Percentiles rank a stretch among this genome's conserved stretches.
These are phyloP conservation scores for Perkinsus marinus DNA, from an alignment of 169 alveolate genomes.

Conservation along the genomic window DNA sequence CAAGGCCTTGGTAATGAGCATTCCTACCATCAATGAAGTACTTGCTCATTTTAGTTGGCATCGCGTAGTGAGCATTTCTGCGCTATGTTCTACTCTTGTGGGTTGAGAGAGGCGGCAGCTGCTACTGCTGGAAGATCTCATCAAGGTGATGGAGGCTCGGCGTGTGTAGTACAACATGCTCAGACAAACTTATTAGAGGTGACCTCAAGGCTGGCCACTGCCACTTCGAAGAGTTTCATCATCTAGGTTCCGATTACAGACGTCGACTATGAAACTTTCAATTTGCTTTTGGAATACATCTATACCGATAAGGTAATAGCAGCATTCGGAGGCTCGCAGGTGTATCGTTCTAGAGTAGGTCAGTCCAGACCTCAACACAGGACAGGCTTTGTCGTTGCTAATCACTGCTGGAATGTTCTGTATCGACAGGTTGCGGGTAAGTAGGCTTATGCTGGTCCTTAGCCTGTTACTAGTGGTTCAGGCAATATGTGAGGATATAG, in stretches of 20 bases:
- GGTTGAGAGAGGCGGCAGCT: conserved; percentile 32
- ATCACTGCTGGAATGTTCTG: conserved; percentile 40
- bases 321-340: not conserved
- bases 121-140: too few relatives aligned
- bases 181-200: too few relatives aligned
- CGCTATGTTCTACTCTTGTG: conserved; percentile 30
- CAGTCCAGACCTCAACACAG: conserved; percentile 6
- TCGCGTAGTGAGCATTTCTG: conserved; percentile 27
- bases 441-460: not conserved
- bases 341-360: too few relatives aligned
- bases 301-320: conserved; percentile 49
- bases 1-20: too few relatives aligned
- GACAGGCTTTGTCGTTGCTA: conserved; percentile 37
- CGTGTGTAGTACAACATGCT: too few relatives aligned
- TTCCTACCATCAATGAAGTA: not conserved
- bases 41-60: not conserved
- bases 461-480: conserved; percentile 18
- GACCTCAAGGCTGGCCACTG: too few relatives aligned
- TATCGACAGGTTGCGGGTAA: not conserved
- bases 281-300: conserved; percentile 40
- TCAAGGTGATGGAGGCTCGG: too few relatives aligned
- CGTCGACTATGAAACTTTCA: conserved; percentile 6
- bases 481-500: conserved; percentile 38
- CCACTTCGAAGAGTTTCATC: too few relatives aligned
- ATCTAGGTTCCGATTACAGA: too few relatives aligned